Percentiles rank a stretch among this genome's conserved stretches.
phyloP scores from a whole-genome alignment of 2,329 filamentous ascomycete genomes.

The Beauveria varroae region DNA sequence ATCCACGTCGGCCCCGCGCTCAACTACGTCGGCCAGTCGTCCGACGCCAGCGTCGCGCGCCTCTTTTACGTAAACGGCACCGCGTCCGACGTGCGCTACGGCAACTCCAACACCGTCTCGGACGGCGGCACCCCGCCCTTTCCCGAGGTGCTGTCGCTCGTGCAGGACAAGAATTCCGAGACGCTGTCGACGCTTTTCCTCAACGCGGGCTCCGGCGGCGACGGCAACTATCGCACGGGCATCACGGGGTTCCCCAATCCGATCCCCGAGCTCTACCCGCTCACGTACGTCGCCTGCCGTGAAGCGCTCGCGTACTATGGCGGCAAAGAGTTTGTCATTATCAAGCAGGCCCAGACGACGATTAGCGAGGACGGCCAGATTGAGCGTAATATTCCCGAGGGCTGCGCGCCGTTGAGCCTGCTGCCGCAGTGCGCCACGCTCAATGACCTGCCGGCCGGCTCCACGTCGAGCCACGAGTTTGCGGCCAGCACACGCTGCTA shows the following conservation, averaged over 20 bases:
- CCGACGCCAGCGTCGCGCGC: conserved; percentile 16
- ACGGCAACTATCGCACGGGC: conserved; percentile 21
- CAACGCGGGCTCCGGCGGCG: conserved; percentile 28
- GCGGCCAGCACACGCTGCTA: conserved; percentile 33
- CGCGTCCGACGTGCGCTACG: conserved; percentile 23
- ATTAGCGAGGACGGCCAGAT: conserved; percentile 15
- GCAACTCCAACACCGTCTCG: conserved; percentile 28
- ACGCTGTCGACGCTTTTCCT: conserved; percentile 24
- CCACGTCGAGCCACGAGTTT: conserved; percentile 31
- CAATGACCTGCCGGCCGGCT: conserved; percentile 26
- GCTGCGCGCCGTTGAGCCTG: conserved; percentile 28
- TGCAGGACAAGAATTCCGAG: conserved; percentile 21
- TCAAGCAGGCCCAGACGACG: conserved; percentile 29
- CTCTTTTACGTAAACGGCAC: conserved; percentile 46
- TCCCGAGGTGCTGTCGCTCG: conserved; percentile 29
- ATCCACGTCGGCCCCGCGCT: conserved; percentile 37
- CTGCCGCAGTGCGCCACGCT: conserved; percentile 5
- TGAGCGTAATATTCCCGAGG: conserved; percentile 24
- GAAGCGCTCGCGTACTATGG: conserved; percentile 34
- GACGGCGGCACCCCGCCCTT: conserved; percentile 33
- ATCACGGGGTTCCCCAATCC: conserved; percentile 28
- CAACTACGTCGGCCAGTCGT: conserved; percentile 29
- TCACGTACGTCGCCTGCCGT: conserved; percentile 36
- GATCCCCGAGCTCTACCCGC: conserved; percentile 23
- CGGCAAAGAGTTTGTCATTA: conserved; percentile 26